Conservation (phyloP, 73 alveolate species). For the Paraurostyla sp. region DNA sequence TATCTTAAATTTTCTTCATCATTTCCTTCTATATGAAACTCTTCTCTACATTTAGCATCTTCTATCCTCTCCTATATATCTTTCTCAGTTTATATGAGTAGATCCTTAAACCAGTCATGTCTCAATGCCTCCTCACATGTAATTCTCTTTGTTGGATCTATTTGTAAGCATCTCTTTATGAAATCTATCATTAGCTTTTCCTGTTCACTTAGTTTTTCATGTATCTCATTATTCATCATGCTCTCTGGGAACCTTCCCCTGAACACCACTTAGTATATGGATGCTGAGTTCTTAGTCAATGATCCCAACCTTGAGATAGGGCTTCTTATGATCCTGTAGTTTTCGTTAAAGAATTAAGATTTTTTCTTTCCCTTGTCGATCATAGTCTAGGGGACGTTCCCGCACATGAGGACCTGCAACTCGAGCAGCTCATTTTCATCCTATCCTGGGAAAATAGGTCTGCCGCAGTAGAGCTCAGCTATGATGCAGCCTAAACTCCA, state of each 20-base stretch:
- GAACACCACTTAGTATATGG: neutral
- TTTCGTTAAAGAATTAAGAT: neutral
- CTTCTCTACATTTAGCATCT: neutral
- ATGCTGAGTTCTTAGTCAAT: neutral
- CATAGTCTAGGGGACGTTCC: neutral
- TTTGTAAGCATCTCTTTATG: slow-evolving; percentile 1
- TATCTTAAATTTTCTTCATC: neutral
- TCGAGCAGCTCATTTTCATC: slow-evolving; percentile 45
- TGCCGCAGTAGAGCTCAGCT: slow-evolving; percentile 86
- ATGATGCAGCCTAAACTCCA: slow-evolving; percentile 91
- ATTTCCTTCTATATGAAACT: neutral
- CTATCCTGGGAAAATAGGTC: slow-evolving; percentile 89
- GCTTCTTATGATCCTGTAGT: neutral
- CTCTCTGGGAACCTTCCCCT: neutral
- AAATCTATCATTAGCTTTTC: neutral
- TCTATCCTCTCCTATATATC: neutral
- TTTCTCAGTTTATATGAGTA: neutral
- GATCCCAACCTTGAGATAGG: neutral
- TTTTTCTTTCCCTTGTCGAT: slow-evolving; percentile 24
- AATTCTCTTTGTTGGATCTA: slow-evolving; percentile 21
- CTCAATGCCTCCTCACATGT: slow-evolving; percentile 34
- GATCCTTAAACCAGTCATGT: slow-evolving; percentile 32
- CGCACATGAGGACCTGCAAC: slow-evolving; percentile 1
- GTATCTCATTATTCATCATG: neutral
- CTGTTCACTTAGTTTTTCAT: neutral